Conservation (phyloP, 2,329 filamentous ascomycete species). For the Ophiostoma populinum region DNA sequence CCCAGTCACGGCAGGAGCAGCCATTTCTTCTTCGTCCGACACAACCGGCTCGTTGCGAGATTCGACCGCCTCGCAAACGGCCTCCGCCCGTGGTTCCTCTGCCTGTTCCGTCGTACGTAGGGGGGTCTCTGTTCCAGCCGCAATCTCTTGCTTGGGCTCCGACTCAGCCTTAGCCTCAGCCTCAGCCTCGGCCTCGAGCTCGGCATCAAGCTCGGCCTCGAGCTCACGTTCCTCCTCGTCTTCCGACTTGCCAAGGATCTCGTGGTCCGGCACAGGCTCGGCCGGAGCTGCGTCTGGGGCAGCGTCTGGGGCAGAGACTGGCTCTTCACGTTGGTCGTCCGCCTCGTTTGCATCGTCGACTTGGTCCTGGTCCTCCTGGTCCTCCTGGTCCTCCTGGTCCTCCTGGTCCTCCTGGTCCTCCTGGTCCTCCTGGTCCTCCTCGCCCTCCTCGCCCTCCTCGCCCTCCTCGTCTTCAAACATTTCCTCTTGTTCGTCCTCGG, state of each 20-base stretch:
- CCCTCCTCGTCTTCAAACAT: conserved; percentile 1
- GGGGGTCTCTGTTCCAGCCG: background rate
- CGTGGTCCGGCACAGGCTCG: background rate
- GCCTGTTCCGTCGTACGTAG: too few species aligned
- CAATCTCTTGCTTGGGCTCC: background rate
- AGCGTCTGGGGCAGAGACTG: background rate
- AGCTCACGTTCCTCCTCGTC: background rate
- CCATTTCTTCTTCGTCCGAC: too few species aligned
- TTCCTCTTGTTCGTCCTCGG: background rate
- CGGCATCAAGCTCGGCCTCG: background rate
- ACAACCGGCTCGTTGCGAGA: too few species aligned
- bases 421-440: background rate
- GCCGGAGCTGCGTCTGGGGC: conserved; percentile 3
- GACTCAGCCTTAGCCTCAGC: background rate
- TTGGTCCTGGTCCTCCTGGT: conserved; percentile 1
- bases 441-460: conserved; percentile 2
- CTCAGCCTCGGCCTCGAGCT: background rate
- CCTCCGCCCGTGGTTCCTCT: background rate
- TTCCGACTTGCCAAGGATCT: background rate
- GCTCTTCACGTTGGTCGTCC: background rate
- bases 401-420: background rate
- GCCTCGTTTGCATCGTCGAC: background rate
- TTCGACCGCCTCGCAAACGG: too few species aligned
- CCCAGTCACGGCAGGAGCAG: too few species aligned
- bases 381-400: background rate